phyloP scores from a whole-genome alignment of 208 protist genomes.

The Tritrichomonas musculus region DNA sequence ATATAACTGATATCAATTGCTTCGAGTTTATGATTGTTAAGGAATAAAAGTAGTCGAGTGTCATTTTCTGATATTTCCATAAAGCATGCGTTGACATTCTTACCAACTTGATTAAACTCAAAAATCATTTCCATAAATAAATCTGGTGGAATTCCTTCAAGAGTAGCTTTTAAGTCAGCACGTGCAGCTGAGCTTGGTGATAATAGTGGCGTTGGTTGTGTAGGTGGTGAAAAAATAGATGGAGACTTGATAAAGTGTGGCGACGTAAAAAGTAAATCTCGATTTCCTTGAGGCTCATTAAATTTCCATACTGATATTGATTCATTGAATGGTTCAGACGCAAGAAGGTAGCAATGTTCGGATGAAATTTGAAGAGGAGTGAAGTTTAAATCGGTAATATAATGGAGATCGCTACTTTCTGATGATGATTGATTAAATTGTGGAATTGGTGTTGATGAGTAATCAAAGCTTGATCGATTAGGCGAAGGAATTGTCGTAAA shows the following conservation, averaged over 20 bases:
- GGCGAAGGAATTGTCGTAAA: background rate
- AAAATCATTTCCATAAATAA: background rate
- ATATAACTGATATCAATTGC: conserved; percentile 22
- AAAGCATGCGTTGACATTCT: background rate
- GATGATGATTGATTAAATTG: too few species aligned
- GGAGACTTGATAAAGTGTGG: background rate
- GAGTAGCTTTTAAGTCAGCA: background rate
- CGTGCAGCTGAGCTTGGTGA: background rate
- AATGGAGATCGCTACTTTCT: background rate
- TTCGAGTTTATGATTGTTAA: background rate
- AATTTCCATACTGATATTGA: background rate
- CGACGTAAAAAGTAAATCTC: conserved; percentile 5
- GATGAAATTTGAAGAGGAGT: background rate
- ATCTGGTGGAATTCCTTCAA: conserved; percentile 33
- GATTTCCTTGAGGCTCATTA: background rate
- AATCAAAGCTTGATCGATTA: background rate
- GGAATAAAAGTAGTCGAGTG: background rate
- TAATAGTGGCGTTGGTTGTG: background rate
- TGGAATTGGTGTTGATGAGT: too few species aligned
- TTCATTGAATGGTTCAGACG: background rate
- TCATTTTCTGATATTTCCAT: background rate
- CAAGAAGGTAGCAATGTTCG: background rate
- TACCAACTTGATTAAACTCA: background rate
- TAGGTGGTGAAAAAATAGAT: conserved; percentile 9
- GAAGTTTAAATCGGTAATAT: background rate